Conservation (phyloP, 2,329 filamentous ascomycete genomes). For the Cadophora malorum region DNA sequence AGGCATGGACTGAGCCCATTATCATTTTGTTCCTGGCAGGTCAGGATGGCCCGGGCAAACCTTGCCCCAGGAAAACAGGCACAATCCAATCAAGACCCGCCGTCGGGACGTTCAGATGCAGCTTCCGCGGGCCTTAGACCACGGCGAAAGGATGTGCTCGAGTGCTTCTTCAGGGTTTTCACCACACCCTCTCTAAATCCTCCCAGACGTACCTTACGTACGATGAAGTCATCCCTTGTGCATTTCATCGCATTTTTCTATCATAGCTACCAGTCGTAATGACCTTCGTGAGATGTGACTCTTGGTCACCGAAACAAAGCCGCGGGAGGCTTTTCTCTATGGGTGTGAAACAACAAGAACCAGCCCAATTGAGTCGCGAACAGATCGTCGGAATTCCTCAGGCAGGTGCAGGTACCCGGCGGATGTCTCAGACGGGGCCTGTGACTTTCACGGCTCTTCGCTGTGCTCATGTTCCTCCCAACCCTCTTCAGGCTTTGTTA, state of each 20-base stretch:
- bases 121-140: conserved; percentile 9
- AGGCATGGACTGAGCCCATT: not conserved
- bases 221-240: conserved; percentile 16
- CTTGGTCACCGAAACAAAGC: not conserved
- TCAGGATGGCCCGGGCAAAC: conserved; percentile 10
- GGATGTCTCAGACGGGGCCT: conserved; percentile 29
- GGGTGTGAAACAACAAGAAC: conserved; percentile 24
- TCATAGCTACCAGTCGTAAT: not conserved
- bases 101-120: conserved; percentile 7
- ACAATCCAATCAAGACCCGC: conserved; percentile 8
- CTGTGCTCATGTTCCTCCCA: not conserved
- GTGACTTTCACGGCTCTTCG: conserved; percentile 9
- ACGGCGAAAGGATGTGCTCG: not conserved
- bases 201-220: not conserved
- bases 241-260: not conserved
- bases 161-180: conserved; percentile 14
- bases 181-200: conserved; percentile 10
- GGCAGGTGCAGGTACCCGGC: conserved; percentile 36
- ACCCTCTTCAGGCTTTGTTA: not conserved
- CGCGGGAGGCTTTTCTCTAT: conserved; percentile 19
- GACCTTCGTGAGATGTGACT: conserved; percentile 14
- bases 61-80: conserved; percentile 4
- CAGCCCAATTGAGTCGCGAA: conserved; percentile 26
- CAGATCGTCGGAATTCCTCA: conserved; percentile 23
- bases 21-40: not conserved